Percentiles rank a stretch among this genome's conserved stretches.
phyloP scores from a whole-genome alignment of 2,329 filamentous ascomycete genomes.

The Drechmeria coniospora region DNA sequence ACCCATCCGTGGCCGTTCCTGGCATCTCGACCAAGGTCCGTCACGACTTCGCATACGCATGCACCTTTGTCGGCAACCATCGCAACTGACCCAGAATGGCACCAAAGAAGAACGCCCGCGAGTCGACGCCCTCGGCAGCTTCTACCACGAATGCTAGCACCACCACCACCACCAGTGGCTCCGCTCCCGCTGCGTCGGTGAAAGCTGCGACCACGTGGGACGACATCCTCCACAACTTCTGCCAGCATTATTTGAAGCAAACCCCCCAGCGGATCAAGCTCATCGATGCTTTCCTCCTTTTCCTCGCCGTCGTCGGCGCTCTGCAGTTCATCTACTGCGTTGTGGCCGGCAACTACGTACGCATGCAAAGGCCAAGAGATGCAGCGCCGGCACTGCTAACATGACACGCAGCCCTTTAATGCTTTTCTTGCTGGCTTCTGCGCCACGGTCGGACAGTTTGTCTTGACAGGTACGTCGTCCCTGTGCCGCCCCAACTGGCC shows the following conservation, averaged over 20 bases:
- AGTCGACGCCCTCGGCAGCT: constrained; percentile 17
- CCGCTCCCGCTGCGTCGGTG: constrained; percentile 13
- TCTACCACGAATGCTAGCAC: constrained; percentile 14
- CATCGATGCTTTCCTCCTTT: constrained; percentile 79
- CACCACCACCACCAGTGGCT: constrained; percentile 12
- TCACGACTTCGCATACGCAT: too few species aligned
- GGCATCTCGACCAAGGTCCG: too few species aligned
- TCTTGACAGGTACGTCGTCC: constrained; percentile 59
- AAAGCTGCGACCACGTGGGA: constrained; percentile 25
- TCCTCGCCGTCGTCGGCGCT: constrained; percentile 71
- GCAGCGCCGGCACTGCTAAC: constrained; percentile 7
- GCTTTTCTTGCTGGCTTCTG: constrained; percentile 93
- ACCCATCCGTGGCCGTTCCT: too few species aligned
- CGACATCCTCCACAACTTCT: constrained; percentile 54
- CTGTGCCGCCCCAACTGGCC: background rate
- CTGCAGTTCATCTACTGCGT: constrained; percentile 91
- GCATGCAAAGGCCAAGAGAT: constrained; percentile 19
- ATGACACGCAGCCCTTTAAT: constrained; percentile 70
- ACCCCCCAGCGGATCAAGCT: constrained; percentile 88
- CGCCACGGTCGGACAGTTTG: constrained; percentile 92
- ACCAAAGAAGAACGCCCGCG: constrained; percentile 30
- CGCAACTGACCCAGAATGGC: constrained; percentile 24
- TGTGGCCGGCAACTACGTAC: constrained; percentile 82
- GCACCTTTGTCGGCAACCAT: too few species aligned
- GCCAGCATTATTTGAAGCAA: constrained; percentile 60